phyloP scores from a whole-genome alignment of 352 stramenopile genomes.

The Pythium folliculosum region DNA sequence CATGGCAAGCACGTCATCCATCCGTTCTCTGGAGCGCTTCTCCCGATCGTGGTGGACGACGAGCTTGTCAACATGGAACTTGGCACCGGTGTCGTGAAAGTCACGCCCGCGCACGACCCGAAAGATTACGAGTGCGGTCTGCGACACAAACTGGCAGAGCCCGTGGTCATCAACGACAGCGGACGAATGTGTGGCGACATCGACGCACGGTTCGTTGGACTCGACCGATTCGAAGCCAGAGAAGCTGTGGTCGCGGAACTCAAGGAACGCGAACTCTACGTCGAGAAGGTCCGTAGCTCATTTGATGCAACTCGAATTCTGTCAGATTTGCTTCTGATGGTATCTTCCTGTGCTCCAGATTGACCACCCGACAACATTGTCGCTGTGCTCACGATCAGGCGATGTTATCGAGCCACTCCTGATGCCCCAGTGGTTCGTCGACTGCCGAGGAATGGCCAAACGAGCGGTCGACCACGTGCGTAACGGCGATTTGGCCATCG shows the following conservation, averaged over 20 bases:
- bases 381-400: slow-evolving; percentile 96
- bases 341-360: slow-evolving; percentile 31
- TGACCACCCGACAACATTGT: slow-evolving; percentile 85
- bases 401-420: slow-evolving; percentile 99
- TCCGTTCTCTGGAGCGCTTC: slow-evolving; percentile 88
- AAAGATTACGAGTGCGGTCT: slow-evolving; percentile 99
- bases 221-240: slow-evolving; percentile 96
- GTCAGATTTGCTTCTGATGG: background rate
- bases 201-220: slow-evolving; percentile 85
- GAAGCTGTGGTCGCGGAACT: slow-evolving; percentile 92
- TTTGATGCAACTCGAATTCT: background rate
- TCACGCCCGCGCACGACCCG: slow-evolving; percentile 99
- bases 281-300: slow-evolving; percentile 91
- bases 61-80: slow-evolving; percentile 98
- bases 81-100: slow-evolving; percentile 95
- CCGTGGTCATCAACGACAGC: slow-evolving; percentile 73
- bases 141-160: slow-evolving; percentile 90
- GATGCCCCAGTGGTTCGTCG: slow-evolving; percentile 99
- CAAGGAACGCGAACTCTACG: slow-evolving; percentile 80
- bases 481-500: slow-evolving; percentile 93
- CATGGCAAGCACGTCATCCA: slow-evolving; percentile 96
- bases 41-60: slow-evolving; percentile 96
- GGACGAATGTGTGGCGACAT: slow-evolving; percentile 74
- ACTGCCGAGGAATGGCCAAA: slow-evolving; percentile 95
- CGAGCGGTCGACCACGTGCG: slow-evolving; percentile 93